Base-by-base conservation (phyloP, 2,329 filamentous ascomycete species). In the Apiospora kogelbergensis region DNA sequence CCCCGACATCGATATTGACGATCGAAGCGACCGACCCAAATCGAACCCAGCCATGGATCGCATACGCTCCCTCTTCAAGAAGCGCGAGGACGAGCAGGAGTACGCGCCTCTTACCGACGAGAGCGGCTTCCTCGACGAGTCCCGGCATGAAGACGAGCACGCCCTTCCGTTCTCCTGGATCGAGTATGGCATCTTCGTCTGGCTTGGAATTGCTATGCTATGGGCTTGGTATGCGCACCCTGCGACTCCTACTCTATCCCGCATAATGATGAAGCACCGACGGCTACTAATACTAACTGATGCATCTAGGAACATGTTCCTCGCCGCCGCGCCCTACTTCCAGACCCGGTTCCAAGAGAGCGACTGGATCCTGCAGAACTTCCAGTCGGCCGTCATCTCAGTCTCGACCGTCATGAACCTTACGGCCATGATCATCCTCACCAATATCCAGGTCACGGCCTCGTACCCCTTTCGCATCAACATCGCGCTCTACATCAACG, bases 291-390 rank as follows among this genome's bases (percentile, higher is more conserved):
- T 15, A n/a, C 37, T 17, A 4, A 9, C 22, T 2, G 40, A 42
- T 42, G 40, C 5, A 10, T 26, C 13, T 73, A 95, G 94, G 94
- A 98, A 98, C 84, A 98, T 98, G 95, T 98, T 98, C 80, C 89
- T 98, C 74, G 95, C 96, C 63, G 94, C 95, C 10, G 93, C 94
- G 1, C 94, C 95, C 5, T 98, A 98, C 84, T 98, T 98, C 82
- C 90, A 95, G 76, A 86, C 85, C 65, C 93, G 95, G 74, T 97
- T 98, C 80, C 83, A 86, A 63, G 85, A 86, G 70, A 89, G 91
- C 77, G 82, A 88, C 67, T 92, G 89, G 85, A 90, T 97, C 68
- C 85, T 91, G 44, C 85, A 89, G 72, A 93, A 94, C 83, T 98
- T 97, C 82, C 95, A 98, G 79, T 92, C 95, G 13, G 90, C 93